Conservation (phyloP, 495 filamentous ascomycete species). For the Diplogelasinospora grovesii region DNA sequence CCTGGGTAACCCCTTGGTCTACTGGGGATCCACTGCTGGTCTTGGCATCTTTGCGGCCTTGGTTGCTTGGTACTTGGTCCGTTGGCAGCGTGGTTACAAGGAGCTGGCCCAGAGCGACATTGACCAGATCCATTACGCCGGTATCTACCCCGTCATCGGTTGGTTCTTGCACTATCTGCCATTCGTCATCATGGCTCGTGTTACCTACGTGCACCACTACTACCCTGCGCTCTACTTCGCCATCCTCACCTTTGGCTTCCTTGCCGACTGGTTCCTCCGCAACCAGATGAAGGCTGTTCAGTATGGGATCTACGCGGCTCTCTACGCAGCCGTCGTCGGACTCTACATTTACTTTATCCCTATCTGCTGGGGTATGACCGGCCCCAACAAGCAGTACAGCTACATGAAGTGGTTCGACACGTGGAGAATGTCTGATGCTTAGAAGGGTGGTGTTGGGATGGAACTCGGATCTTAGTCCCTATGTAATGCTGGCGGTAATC, state of each 20-base stretch:
- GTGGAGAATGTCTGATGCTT: slow-evolving; percentile 59
- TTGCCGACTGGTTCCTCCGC: slow-evolving; percentile 72
- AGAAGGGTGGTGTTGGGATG: slow-evolving; percentile 8
- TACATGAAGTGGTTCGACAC: slow-evolving; percentile 86
- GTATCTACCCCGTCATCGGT: slow-evolving; percentile 82
- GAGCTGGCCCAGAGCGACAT: slow-evolving; percentile 76
- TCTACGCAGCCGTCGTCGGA: slow-evolving; percentile 67
- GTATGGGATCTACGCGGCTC: slow-evolving; percentile 57
- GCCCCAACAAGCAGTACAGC: slow-evolving; percentile 71
- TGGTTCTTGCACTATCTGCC: slow-evolving; percentile 96
- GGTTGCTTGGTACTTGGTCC: slow-evolving; percentile 76
- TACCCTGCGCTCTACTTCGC: slow-evolving; percentile 99
- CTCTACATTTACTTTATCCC: slow-evolving; percentile 85
- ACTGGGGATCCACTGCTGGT: slow-evolving; percentile 84
- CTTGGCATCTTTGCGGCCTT: slow-evolving; percentile 66
- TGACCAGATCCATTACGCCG: slow-evolving; percentile 89
- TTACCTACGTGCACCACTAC: slow-evolving; percentile 99
- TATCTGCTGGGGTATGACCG: slow-evolving; percentile 96
- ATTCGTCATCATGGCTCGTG: slow-evolving; percentile 94
- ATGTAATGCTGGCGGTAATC: not conserved
- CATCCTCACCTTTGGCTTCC: slow-evolving; percentile 82
- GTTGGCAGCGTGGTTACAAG: slow-evolving; percentile 92
- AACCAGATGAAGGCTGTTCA: slow-evolving; percentile 52
- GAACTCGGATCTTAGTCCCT: too few species aligned
- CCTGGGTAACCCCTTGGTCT: slow-evolving; percentile 91